Base-by-base conservation (phyloP, 169 alveolate species). In the Cryptosporidium ubiquitum region DNA sequence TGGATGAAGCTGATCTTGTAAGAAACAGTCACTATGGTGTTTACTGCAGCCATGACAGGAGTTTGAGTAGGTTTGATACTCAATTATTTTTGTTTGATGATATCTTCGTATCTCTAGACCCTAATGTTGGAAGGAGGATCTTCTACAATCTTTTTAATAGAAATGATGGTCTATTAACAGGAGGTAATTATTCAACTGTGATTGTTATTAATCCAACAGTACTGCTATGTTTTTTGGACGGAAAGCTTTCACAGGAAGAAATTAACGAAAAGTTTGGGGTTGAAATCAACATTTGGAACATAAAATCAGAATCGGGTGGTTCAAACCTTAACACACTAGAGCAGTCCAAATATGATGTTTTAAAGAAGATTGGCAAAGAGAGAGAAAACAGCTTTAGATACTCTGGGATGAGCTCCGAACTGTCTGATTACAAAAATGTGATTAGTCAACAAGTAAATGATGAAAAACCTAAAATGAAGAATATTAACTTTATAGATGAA, bases 101-200 rank as follows among this genome's bases (percentile, higher is more conserved):
- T 31, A 23, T 64, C 10, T 79, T 79, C 16, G 58, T 66, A 4
- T 79, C 89, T 10, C 66, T 79, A 5, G 89, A 79, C 33, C 89
- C 89, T 9, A 79, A 79, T 42, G 89, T 79, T 23, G 89, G 79
- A 12, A 58, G 89, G 55, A 64, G 55, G 47, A 79, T 79, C 29
- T 79, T 79, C 37, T 61, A 31, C 39, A 79, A 79, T 33, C 44
- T 79, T 51, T 79, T 79, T 31, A 79, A 79, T 33, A 40, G 39
- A 1, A 42, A 37, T 12, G 29, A 58, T 47, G 89, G 89, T 20
- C 40, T 79, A 5, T 31, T 79, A 49, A 49, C 69, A 3, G 85
- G 85, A 58, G 68, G 51, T 7, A 5, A 37, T 2, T 79, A 79
- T 18, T 58, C 89, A 10, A 42, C 79, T 4, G 68, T 79, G 12